These are phyloP conservation scores for Xylariaceae sp. DNA, from an alignment of 2,329 filamentous ascomycete species.

Conservation along the genomic window DNA sequence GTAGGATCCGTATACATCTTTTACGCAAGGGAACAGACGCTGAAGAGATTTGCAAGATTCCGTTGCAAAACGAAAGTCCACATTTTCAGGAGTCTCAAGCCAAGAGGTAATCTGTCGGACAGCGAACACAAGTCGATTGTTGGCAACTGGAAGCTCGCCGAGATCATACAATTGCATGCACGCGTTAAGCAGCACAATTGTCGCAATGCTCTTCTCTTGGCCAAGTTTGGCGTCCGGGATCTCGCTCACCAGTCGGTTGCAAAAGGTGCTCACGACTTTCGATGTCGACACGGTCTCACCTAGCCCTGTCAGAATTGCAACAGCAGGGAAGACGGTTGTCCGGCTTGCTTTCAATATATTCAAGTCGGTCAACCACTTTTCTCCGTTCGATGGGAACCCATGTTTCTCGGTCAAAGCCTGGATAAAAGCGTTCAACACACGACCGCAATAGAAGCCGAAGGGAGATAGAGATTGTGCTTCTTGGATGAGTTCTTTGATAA, in stretches of 20 bases:
- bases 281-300: constrained; percentile 49
- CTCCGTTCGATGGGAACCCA: constrained; percentile 43
- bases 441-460: constrained; percentile 50
- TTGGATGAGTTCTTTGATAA: constrained; percentile 46
- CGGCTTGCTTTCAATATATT: constrained; percentile 47
- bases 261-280: constrained; percentile 50
- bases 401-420: constrained; percentile 46
- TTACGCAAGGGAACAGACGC: constrained; percentile 67
- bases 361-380: constrained; percentile 46
- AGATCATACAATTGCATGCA: constrained; percentile 50
- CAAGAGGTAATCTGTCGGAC: constrained; percentile 75
- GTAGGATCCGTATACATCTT: constrained; percentile 82
- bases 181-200: constrained; percentile 54
- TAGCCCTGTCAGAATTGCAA: constrained; percentile 52
- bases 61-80: constrained; percentile 44
- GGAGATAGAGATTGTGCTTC: constrained; percentile 42
- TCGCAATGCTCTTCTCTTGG: constrained; percentile 44
- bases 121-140: constrained; percentile 76
- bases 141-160: constrained; percentile 55
- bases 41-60: constrained; percentile 57
- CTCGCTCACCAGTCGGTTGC: constrained; percentile 61
- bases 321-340: constrained; percentile 45
- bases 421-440: constrained; percentile 50
- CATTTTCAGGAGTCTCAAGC: constrained; percentile 52
- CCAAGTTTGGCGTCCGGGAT: constrained; percentile 48